Base-by-base conservation (phyloP, 1,284 basidiomycete species). In the Ustilago bromivora region DNA sequence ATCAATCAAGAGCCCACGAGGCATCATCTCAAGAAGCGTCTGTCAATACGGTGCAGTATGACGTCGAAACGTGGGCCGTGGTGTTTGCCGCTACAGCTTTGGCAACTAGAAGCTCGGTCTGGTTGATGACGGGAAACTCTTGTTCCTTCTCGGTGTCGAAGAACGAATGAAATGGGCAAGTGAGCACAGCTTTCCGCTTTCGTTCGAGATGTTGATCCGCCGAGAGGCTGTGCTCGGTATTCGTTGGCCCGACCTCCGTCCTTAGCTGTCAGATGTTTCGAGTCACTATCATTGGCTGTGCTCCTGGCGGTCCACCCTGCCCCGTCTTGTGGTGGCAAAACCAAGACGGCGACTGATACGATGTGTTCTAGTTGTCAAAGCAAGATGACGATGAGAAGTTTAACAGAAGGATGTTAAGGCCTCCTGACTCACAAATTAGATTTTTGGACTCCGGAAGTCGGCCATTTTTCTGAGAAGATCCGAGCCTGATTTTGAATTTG, bases 141-240 rank as follows among this genome's bases (percentile, higher is more conserved):
- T 41, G 13, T 12, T 12, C 40, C 40, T 12, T 12, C 40, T 41
- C 40, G 40, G 40, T 6, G 11, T 41, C 17, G 40, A 41, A 41
- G 17, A 41, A 41, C 13, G 40, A 41, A 41, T 41, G 40, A n/a
- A 17, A 41, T 15, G 40, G 23, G 10, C 6, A 46, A 19, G 43
- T 19, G 7, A 51, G 49, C 49, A 51, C 49, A 51, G 49, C 49
- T n/a, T 51, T 51, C 17, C n/a, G 3, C 43, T 19, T 46, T n/a
- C 19, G 43, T 46, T 19, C 17, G n/a, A 19, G n/a, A 28, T 19
- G 15, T 46, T 19, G 38, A 32, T 36, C 7, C 34, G 15, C 32
- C 32, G 11, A 49, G 35, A 47, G 53, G 61, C 53, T 62, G 61
- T 56, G 61, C 61, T 56, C 61, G 61, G 53, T 36, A 62, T 8